These are phyloP conservation scores for Apophysomyces ossiformis DNA, from an alignment of 371 early-diverging fungal species.

Conservation along the genomic window DNA sequence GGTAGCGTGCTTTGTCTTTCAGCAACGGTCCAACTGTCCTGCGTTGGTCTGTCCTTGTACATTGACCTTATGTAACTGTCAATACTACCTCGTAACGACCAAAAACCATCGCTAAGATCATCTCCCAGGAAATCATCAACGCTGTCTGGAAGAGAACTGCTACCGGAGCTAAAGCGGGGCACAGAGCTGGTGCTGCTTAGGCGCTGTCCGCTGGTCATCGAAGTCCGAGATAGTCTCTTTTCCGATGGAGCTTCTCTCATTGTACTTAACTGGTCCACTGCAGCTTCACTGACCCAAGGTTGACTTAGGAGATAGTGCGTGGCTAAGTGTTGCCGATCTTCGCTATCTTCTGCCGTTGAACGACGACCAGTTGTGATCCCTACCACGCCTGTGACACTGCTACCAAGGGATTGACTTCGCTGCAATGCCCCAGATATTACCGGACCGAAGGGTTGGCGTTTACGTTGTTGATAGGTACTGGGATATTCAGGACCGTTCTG, in stretches of 20 bases:
- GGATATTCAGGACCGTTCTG: conserved; percentile 60
- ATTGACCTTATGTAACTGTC: conserved; percentile 8
- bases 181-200: background rate
- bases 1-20: background rate
- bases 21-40: background rate
- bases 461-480: conserved; percentile 49
- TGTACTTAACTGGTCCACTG: conserved; percentile 69
- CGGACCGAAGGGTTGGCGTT: conserved; percentile 45
- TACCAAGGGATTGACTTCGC: conserved; percentile 15
- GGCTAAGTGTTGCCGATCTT: conserved; percentile 47
- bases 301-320: conserved; percentile 63
- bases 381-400: conserved; percentile 17
- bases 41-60: background rate
- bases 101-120: conserved; percentile 2
- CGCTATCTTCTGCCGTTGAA: conserved; percentile 16
- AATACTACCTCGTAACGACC: conserved; percentile 9
- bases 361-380: conserved; percentile 11
- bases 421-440: conserved; percentile 40
- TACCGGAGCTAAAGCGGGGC: conserved; percentile 1
- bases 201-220: background rate
- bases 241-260: conserved; percentile 64
- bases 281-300: conserved; percentile 60
- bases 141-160: background rate
- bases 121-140: background rate
- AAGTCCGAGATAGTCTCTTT: conserved; percentile 11